phyloP scores from a whole-genome alignment of 352 stramenopile genomes.

The Phytophthora litchii region DNA sequence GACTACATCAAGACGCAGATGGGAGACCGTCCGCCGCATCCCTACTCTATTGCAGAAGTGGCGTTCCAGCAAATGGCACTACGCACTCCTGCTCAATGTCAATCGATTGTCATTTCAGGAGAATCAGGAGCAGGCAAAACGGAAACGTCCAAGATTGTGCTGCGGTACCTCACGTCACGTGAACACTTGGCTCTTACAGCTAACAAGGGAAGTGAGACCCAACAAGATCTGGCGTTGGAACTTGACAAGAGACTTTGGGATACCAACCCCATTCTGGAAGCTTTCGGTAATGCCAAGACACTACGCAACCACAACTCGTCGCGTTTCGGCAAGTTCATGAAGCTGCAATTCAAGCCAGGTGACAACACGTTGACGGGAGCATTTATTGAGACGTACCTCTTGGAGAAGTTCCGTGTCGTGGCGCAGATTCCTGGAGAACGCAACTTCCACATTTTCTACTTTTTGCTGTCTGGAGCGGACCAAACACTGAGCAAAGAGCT shows the following conservation, averaged over 20 bases:
- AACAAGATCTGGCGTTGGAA: slow-evolving; percentile 74
- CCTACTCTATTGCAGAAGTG: slow-evolving; percentile 87
- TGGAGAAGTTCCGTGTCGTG: slow-evolving; percentile 91
- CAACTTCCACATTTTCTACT: slow-evolving; percentile 94
- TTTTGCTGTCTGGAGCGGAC: slow-evolving; percentile 77
- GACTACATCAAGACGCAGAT: slow-evolving; percentile 91
- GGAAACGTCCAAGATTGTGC: slow-evolving; percentile 90
- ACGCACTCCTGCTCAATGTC: slow-evolving; percentile 77
- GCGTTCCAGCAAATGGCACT: slow-evolving; percentile 90
- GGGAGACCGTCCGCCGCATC: slow-evolving; percentile 81
- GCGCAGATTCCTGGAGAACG: slow-evolving; percentile 85
- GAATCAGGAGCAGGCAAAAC: slow-evolving; percentile 89
- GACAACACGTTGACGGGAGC: slow-evolving; percentile 76
- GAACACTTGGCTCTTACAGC: slow-evolving; percentile 67
- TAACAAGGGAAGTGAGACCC: slow-evolving; percentile 34
- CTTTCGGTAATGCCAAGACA: slow-evolving; percentile 90
- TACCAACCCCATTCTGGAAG: slow-evolving; percentile 89
- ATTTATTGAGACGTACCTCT: slow-evolving; percentile 89
- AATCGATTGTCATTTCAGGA: slow-evolving; percentile 90
- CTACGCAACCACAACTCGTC: slow-evolving; percentile 89
- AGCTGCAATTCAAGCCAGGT: slow-evolving; percentile 85
- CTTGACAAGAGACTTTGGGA: slow-evolving; percentile 89
- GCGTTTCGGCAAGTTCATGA: slow-evolving; percentile 91
- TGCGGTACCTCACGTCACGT: slow-evolving; percentile 85
- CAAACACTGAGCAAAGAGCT: slow-evolving; percentile 64